Evolutionary conservation across 306 rosid species (phyloP).

Genomic region (Pyrus communis): DNA sequence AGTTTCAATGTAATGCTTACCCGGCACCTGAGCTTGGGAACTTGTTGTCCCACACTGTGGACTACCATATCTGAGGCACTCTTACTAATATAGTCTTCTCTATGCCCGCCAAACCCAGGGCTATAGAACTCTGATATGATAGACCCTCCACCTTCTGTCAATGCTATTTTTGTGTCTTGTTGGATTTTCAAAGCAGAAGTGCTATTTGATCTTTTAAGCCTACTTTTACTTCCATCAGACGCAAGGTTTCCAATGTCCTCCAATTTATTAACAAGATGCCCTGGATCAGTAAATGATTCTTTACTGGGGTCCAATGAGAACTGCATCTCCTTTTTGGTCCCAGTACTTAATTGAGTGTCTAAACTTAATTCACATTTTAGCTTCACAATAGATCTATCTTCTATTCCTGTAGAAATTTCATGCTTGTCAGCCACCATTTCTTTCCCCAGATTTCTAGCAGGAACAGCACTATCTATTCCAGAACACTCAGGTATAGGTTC

Average conservation of each 20-base stretch:
- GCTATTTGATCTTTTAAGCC: constrained; percentile 70
- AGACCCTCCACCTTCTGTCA: constrained; percentile 34
- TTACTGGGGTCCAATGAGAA: constrained; percentile 28
- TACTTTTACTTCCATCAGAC: constrained; percentile 31
- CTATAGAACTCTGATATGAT: constrained; percentile 69
- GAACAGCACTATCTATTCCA: constrained; percentile 22
- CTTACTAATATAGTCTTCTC: constrained; percentile 37
- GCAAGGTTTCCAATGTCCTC: constrained; percentile 24
- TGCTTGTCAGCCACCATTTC: constrained; percentile 32
- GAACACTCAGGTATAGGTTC: constrained; percentile 39
- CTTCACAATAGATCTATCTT: constrained; percentile 27
- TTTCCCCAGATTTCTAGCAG: constrained; percentile 26
- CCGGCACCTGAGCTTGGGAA: constrained; percentile 86
- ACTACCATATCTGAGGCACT: constrained; percentile 55
- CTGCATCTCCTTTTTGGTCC: constrained; percentile 24
- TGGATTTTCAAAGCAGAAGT: constrained; percentile 54
- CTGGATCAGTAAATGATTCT: constrained; percentile 25
- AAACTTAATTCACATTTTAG: constrained; percentile 19
- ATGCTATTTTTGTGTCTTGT: constrained; percentile 26
- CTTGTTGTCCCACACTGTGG: constrained; percentile 47
- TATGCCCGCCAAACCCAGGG: constrained; percentile 46
- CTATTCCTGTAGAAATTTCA: constrained; percentile 32
- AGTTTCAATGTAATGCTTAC: constrained; percentile 41
- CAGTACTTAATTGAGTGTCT: constrained; percentile 36
- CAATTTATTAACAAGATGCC: constrained; percentile 30